Evolutionary conservation across 1,284 basidiomycete species (phyloP), one percentile per base, ranked within the genome.

Genomic region (Ustilago cynodontis): DNA sequence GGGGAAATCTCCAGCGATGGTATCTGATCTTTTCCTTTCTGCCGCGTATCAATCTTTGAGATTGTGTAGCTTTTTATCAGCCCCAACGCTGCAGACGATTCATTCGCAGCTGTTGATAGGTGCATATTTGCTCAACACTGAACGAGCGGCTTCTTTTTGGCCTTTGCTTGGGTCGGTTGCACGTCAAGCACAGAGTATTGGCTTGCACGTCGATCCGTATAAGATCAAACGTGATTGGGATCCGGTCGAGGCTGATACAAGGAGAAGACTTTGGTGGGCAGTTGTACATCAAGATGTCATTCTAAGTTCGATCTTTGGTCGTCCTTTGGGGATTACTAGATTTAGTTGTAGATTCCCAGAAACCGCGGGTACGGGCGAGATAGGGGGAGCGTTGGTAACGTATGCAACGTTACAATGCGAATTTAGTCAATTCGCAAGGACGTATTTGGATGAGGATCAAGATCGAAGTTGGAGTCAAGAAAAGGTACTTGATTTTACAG

Each of bases 71-170:
- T 77, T 77, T 58, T 64, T 77, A 13, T 65, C 61, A 5, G 63
- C 75, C 1, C 75, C 75, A 1, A 73, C 75, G 3, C 37, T 77
- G 28, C 71, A 77, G 47, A 77, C 75, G 9, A 77, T 77, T 20
- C 75, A 77, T 52, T 68, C 71, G n/a, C 75, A 77, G 59, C 71
- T 77, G 28, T 58, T 77, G 22, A 73, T 77, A 22, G 75, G 75
- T 3, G 53, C 65, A 11, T 77, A 77, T 31, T 47, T 77, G 57
- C 63, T 71, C 56, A 74, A 77, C 58, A 73, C 75, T 11, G 75
- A 77, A 39, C 57, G 75, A 13, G 61, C 71, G 3, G 60, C 75
- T 26, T 70, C 71, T 14, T 73, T 73, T 58, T 73, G 75, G 75
- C 75, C 75, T 1, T 49, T 77, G 2, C 67, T 77, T 35, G 75